Percentiles rank a stretch among this genome's conserved stretches.
Conservation (phyloP, 1,139 yeast genomes). For the Sugiyamaella castrensis region DNA sequence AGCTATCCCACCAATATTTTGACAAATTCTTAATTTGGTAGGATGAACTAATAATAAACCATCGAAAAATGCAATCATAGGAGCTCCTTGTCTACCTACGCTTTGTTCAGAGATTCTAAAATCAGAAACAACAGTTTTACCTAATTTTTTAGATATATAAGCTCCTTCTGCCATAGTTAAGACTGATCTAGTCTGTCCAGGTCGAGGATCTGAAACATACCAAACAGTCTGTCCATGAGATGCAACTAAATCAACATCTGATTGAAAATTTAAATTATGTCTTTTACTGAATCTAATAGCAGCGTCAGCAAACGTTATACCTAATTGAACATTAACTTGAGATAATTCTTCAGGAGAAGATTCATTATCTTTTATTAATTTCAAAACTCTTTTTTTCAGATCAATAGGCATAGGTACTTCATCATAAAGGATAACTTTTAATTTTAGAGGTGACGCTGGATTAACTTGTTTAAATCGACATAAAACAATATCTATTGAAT, state of each 20-base stretch:
- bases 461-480: conserved; percentile 19
- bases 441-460: conserved; percentile 15
- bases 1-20: conserved; percentile 25
- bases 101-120: conserved; percentile 26
- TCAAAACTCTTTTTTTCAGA: conserved; percentile 18
- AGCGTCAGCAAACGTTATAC: conserved; percentile 23
- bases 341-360: conserved; percentile 24
- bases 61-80: conserved; percentile 26
- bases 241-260: conserved; percentile 21
- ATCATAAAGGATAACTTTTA: conserved; percentile 17
- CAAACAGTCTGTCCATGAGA: conserved; percentile 27
- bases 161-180: conserved; percentile 25
- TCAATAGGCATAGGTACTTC: conserved; percentile 19
- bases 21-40: conserved; percentile 22
- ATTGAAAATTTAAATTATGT: conserved; percentile 12
- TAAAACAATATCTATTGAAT: conserved; percentile 21
- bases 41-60: conserved; percentile 23
- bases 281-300: conserved; percentile 17
- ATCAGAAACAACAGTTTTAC: conserved; percentile 23
- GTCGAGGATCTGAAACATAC: conserved; percentile 24
- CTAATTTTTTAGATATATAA: conserved; percentile 18
- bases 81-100: conserved; percentile 27
- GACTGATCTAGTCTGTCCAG: conserved; percentile 20
- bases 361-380: conserved; percentile 20
- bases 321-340: conserved; percentile 22